Evolutionary conservation across 176 grass and related monocot genomes (phyloP), one percentile per base, ranked within the genome.

Genomic region (Phoenix dactylifera): DNA sequence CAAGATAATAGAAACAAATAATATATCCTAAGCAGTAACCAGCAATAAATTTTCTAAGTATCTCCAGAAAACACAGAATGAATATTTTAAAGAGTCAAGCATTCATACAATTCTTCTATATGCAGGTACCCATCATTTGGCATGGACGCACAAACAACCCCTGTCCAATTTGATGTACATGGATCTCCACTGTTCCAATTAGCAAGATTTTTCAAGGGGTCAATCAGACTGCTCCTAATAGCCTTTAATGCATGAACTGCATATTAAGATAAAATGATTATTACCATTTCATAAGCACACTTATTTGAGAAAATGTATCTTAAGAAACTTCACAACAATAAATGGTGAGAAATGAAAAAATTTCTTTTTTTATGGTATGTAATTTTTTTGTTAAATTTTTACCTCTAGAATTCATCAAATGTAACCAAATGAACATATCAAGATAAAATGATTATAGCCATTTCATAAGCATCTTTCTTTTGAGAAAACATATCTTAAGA

Each of bases 111-210:
- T 71, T 80, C 59, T 20, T 15, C 55, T 73, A 98, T 73, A 82
- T 92, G 93, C 62, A 92, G 81, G 70, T 67, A 83, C 16, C 39
- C 30, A 35, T 79, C 67, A 16, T 59, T 60, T 60, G 66, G 51
- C 75, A 64, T 68, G 50, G 55, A 66, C 44, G 50, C 5, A 77
- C 93, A 98, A 14, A 5, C 16, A 65, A 98, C 71, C 60, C 93
- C 87, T 70, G 26, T 83, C 93, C 93, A 98, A 55, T 69, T 44
- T 66, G 93, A 85, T 76, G 39, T 71, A 57, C 93, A 98, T 58
- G 93, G 93, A 83, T 98, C 93, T 77, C 93, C 84, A 49, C 56
- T 61, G 6, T 72, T 71, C 87, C 93, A 98, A 59, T 70, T 85
- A 57, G 48, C 69, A 76, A 98, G 84, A 15, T 86, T 85, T 17